These are phyloP conservation scores for Daldinia loculata DNA, from an alignment of 495 filamentous ascomycete species.

Conservation along the genomic window DNA sequence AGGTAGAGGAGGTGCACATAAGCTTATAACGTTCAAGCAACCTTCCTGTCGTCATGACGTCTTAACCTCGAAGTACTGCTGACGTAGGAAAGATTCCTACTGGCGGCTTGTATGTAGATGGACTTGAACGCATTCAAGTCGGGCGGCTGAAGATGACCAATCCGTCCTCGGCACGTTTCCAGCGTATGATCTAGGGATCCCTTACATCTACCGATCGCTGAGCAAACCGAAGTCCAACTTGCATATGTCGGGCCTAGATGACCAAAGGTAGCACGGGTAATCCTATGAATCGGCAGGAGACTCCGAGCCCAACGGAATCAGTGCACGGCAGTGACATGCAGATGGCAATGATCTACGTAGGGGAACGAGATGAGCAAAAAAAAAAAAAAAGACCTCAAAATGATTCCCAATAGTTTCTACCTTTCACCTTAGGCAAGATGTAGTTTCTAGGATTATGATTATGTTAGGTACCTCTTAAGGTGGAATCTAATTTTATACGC, in stretches of 20 bases:
- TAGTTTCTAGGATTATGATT: neutral
- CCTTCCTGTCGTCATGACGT: conserved; percentile 14
- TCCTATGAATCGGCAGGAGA: conserved; percentile 12
- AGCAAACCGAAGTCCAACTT: conserved; percentile 22
- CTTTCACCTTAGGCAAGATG: neutral
- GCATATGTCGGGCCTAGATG: conserved; percentile 26
- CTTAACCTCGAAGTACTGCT: conserved; percentile 2
- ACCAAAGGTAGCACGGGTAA: neutral
- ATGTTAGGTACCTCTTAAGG: too few relatives aligned
- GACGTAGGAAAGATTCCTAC: conserved; percentile 22
- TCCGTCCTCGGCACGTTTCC: conserved; percentile 29
- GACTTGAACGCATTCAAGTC: neutral
- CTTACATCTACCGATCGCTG: conserved; percentile 18
- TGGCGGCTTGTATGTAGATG: conserved; percentile 22
- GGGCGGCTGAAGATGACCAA: conserved; percentile 28
- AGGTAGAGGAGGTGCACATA: conserved; percentile 1
- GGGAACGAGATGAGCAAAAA: neutral
- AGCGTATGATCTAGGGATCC: conserved; percentile 22
- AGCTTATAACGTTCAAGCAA: neutral
- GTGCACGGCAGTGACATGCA: neutral
- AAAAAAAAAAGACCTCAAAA: neutral
- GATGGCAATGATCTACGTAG: conserved; percentile 3
- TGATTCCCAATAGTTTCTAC: neutral
- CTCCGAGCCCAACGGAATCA: conserved; percentile 1
- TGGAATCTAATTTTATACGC: too few relatives aligned